Base-by-base conservation (phyloP, 805 yeast species). In the Cyberlindnera americana region DNA sequence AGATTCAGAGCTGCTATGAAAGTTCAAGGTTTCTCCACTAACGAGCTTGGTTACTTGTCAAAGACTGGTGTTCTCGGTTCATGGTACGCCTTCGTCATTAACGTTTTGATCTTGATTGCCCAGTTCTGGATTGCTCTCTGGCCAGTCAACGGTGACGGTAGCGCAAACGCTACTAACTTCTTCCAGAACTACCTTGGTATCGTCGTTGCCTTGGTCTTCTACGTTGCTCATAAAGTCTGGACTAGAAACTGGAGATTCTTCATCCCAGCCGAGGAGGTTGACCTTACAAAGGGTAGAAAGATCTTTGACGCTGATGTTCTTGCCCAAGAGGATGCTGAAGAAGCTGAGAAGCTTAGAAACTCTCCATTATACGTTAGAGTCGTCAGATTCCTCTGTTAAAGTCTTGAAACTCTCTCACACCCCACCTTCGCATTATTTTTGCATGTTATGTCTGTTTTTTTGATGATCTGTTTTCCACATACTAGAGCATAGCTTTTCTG, bases 41-140 rank as follows among this genome's bases (percentile, higher is more conserved):
- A 62, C 17, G 84, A 79, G 55, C 62, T 79, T 30, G 78, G 81
- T 3, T 78, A 67, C 60, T 57, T 51, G 28, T 69, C 83, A 11
- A 74, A 69, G 56, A 61, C 67, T 17, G 83, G 83, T 38, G 57
- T 66, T 7, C 62, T 60, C 57, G 83, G 82, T 11, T 77, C 83
- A 1, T 68, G 62, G 51, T 70, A 68, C 53, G 81, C 78, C 6
- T 56, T 73, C 12, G 36, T 65, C 11, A 60, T 81, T 47, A 73
- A 78, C 56, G 38, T 64, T 10, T 64, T 78, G 41, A 70, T 79
- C 22, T 52, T 79, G 19, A 60, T 72, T 37, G 82, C 79, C 3
- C 84, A 78, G 55, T 77, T 80, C 58, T 80, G 83, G 81, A 73
- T 79, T 35, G 81, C 84, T 8, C 59, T 79, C 37, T 78, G 68